Conservation (phyloP, 768 basidiomycete genomes). For the Serendipita sp. region DNA sequence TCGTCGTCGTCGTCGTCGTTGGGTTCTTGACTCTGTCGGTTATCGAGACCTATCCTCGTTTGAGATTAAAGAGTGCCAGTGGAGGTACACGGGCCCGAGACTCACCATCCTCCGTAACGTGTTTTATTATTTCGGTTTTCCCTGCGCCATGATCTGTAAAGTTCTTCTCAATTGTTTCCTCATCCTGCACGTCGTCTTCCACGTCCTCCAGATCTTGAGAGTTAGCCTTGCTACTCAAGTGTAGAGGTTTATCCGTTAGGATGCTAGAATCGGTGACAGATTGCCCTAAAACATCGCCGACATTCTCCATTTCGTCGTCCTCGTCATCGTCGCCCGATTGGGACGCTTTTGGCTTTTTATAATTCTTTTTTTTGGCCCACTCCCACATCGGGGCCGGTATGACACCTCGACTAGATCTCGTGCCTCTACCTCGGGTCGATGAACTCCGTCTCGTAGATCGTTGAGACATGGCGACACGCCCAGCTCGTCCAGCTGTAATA, state of each 20-base stretch:
- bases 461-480: slow-evolving; percentile 12
- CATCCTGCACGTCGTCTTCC: slow-evolving; percentile 19
- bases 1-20: slow-evolving; percentile 13
- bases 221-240: background rate
- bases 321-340: slow-evolving; percentile 13
- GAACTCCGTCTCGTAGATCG: slow-evolving; percentile 15
- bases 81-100: background rate
- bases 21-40: slow-evolving; percentile 15
- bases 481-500: background rate
- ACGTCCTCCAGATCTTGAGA: slow-evolving; percentile 13
- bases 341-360: slow-evolving; percentile 22
- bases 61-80: background rate
- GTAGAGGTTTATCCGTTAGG: background rate
- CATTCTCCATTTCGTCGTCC: slow-evolving; percentile 10
- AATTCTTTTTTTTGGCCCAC: slow-evolving; percentile 54
- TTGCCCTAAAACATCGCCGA: slow-evolving; percentile 9
- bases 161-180: slow-evolving; percentile 15
- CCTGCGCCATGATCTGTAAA: slow-evolving; percentile 4
- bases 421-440: slow-evolving; percentile 11
- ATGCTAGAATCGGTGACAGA: slow-evolving; percentile 17
- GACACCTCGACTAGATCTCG: slow-evolving; percentile 32
- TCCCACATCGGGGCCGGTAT: slow-evolving; percentile 77
- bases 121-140: background rate
- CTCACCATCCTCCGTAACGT: slow-evolving; percentile 8
- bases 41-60: slow-evolving; percentile 9